phyloP scores from a whole-genome alignment of 2,329 filamentous ascomycete genomes.

The Colletotrichum ledebouriae region DNA sequence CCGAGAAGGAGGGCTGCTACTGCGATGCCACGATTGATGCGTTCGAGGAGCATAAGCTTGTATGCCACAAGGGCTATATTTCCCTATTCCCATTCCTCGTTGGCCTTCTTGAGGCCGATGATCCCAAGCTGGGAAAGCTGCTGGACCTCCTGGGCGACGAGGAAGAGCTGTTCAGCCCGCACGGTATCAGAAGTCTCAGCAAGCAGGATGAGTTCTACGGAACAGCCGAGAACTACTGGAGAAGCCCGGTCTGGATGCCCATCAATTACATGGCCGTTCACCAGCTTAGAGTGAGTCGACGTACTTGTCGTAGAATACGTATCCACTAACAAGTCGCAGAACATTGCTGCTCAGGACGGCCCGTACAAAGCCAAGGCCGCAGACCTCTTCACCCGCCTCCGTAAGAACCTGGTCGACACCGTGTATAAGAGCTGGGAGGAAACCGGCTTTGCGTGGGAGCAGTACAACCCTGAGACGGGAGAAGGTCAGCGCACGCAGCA shows the following conservation, averaged over 20 bases:
- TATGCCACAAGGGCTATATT: slow-evolving; percentile 97
- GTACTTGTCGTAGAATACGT: background rate
- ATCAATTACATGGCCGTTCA: slow-evolving; percentile 92
- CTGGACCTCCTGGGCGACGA: slow-evolving; percentile 85
- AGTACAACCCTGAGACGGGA: slow-evolving; percentile 95
- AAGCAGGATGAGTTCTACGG: slow-evolving; percentile 86
- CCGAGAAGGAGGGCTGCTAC: slow-evolving; percentile 81
- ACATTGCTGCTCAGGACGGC: slow-evolving; percentile 74
- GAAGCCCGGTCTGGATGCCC: slow-evolving; percentile 94
- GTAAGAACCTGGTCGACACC: slow-evolving; percentile 88
- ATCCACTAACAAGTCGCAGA: slow-evolving; percentile 56
- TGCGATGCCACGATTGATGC: slow-evolving; percentile 97
- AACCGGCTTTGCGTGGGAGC: slow-evolving; percentile 98
- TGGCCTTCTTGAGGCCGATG: slow-evolving; percentile 81
- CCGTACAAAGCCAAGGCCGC: slow-evolving; percentile 77
- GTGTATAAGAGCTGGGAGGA: slow-evolving; percentile 89
- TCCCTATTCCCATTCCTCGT: slow-evolving; percentile 93
- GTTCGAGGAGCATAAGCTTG: slow-evolving; percentile 88
- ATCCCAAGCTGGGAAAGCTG: slow-evolving; percentile 79
- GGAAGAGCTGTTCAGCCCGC: slow-evolving; percentile 88
- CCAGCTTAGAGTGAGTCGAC: slow-evolving; percentile 77
- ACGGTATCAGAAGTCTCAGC: slow-evolving; percentile 91
- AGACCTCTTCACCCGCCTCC: slow-evolving; percentile 81
- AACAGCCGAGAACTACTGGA: slow-evolving; percentile 97
- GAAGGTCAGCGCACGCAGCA: slow-evolving; percentile 96